Percentiles rank a stretch among this genome's conserved stretches.
These are phyloP conservation scores for Colletotrichum spaethianum DNA, from an alignment of 2,329 filamentous ascomycete species.

Conservation along the genomic window DNA sequence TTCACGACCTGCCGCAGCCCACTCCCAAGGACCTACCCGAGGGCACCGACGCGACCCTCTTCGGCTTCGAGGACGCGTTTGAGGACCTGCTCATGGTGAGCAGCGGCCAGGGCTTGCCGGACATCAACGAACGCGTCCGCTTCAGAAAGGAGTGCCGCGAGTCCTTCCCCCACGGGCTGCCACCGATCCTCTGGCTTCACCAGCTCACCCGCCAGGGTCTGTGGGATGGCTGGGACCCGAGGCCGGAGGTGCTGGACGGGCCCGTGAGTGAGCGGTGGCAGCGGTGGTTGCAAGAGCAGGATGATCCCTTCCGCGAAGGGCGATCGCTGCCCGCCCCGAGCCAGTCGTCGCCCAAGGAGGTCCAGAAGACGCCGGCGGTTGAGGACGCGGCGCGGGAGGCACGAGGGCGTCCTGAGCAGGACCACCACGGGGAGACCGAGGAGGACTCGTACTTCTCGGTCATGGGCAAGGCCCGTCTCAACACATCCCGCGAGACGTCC, in stretches of 20 bases:
- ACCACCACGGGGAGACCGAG: slow-evolving; percentile 28
- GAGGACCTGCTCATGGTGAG: slow-evolving; percentile 68
- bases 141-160: slow-evolving; percentile 54
- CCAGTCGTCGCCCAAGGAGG: not conserved
- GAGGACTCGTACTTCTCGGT: slow-evolving; percentile 38
- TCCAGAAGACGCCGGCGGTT: not conserved
- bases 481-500: slow-evolving; percentile 22
- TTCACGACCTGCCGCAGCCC: slow-evolving; percentile 63
- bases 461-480: slow-evolving; percentile 30
- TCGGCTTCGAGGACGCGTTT: slow-evolving; percentile 71
- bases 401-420: not conserved
- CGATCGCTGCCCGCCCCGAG: not conserved
- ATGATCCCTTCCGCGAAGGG: slow-evolving; percentile 34
- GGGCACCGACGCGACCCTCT: slow-evolving; percentile 54
- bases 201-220: slow-evolving; percentile 42
- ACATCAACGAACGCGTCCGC: slow-evolving; percentile 54
- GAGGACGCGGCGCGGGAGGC: not conserved
- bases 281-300: slow-evolving; percentile 39
- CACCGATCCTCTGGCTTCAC: slow-evolving; percentile 58
- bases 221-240: slow-evolving; percentile 42
- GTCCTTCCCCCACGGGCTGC: slow-evolving; percentile 58
- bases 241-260: slow-evolving; percentile 35
- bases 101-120: slow-evolving; percentile 58
- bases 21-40: slow-evolving; percentile 59
- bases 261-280: slow-evolving; percentile 40